Evolutionary conservation across 495 filamentous ascomycete genomes (phyloP), one percentile per base, ranked within the genome.

Genomic region (Talaromyces proteolyticus): DNA sequence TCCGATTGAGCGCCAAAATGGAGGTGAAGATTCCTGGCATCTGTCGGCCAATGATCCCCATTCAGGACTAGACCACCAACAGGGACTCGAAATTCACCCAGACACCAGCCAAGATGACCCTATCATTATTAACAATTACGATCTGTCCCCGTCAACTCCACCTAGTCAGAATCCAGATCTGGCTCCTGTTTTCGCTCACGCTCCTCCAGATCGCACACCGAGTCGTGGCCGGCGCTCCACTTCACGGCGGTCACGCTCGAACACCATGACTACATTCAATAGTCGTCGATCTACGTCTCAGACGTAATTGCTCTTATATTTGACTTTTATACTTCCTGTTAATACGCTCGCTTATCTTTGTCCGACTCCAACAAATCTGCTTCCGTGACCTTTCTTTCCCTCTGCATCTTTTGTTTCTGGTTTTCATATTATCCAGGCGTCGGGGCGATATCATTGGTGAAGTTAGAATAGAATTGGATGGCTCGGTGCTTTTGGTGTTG

Each of bases 1-100:
- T 43, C 91, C 91, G 0, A 87, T 93, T 48, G 89, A 90, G 48
- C 72, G 78, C 19, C 55, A 59, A 16, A 63, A 71, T 17, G 70
- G 63, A 22, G 79, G 78, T 22, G 64, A 63, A n/a, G 79, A 79
- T 36, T 72, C 74, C 0, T 58, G 74, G 52, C 69, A 67, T 8
- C 81, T 83, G 56, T 60, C 73, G 0, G 66, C 70, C 1, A 56
- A 51, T 16, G 62, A 60, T 5, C 64, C 60, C 14, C 69, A 72
- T 34, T 64, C 69, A 2, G 77, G 78, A 4, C 52, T 82, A 11
- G 76, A 78, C 39, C 54, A 58, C 11, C 67, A 74, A 42, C 68
- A 65, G n/a, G 79, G 80, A 43, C 69, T 80, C 46, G 73, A 82
- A 50, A 63, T 81, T 4, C 79, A 84, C 58, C 79, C 81, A 0